A percentile compares a stretch with the other conserved stretches of the same genome.
These are phyloP conservation scores for Neurospora sp. DNA, from an alignment of 495 filamentous ascomycete genomes.

Conservation along the genomic window DNA sequence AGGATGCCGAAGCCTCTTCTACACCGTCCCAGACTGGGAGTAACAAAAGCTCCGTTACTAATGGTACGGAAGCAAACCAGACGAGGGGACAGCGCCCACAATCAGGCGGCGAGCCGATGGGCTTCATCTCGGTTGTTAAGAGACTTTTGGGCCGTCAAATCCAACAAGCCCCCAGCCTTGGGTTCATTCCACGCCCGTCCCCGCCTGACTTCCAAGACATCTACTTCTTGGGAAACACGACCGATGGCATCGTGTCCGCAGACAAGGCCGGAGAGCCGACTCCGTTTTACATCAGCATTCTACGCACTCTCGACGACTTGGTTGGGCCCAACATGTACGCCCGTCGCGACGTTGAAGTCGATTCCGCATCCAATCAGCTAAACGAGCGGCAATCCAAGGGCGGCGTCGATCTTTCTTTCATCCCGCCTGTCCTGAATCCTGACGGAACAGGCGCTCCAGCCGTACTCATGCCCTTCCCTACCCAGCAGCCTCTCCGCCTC, in stretches of 20 bases:
- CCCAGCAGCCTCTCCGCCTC: slow-evolving; percentile 71
- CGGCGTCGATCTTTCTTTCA: slow-evolving; percentile 29
- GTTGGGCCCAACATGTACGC: slow-evolving; percentile 24
- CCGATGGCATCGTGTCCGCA: slow-evolving; percentile 51
- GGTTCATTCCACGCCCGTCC: slow-evolving; percentile 24
- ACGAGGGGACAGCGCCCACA: not conserved
- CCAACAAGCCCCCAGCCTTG: not conserved
- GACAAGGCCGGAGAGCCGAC: slow-evolving; percentile 58
- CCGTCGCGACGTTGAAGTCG: slow-evolving; percentile 20
- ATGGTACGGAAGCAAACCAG: not conserved
- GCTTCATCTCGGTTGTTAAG: not conserved
- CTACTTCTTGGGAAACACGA: slow-evolving; percentile 72
- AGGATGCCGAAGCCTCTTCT: not conserved
- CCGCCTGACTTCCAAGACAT: slow-evolving; percentile 56
- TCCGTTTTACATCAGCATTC: slow-evolving; percentile 55
- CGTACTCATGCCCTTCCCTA: slow-evolving; percentile 55
- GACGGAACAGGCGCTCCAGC: slow-evolving; percentile 67
- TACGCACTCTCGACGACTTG: slow-evolving; percentile 23
- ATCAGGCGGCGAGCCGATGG: not conserved
- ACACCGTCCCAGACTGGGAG: slow-evolving; percentile 20
- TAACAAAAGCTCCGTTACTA: slow-evolving; percentile 12
- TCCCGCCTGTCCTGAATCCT: slow-evolving; percentile 44
- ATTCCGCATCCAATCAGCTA: not conserved
- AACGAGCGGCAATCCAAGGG: not conserved
- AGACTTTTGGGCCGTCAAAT: not conserved